These are phyloP conservation scores for Clarireedia hainanense DNA, from an alignment of 2,329 filamentous ascomycete genomes.

Conservation along the genomic window DNA sequence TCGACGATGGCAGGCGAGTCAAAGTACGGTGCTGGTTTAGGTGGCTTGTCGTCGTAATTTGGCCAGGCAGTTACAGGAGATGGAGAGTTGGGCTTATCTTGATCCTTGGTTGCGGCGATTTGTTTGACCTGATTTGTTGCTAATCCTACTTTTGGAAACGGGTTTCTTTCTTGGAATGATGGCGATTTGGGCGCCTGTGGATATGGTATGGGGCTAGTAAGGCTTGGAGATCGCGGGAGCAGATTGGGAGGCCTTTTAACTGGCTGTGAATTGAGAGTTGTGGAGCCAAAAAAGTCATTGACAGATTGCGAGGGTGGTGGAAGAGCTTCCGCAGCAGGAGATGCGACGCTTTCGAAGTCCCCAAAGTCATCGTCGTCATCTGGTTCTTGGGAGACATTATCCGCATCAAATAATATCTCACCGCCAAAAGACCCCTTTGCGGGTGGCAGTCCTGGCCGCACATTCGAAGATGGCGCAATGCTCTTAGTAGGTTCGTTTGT, in stretches of 20 bases:
- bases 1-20: constrained; percentile 22
- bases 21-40: constrained; percentile 20
- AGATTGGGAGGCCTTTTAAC: constrained; percentile 29
- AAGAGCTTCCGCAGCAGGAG: constrained; percentile 14
- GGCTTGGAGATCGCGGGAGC: constrained; percentile 27
- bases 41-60: constrained; percentile 15
- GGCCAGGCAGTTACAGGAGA: constrained; percentile 29
- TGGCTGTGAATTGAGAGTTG: constrained; percentile 21
- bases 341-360: constrained; percentile 53
- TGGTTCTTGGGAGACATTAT: constrained; percentile 27
- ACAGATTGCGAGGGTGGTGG: constrained; percentile 15
- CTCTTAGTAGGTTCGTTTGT: neutral
- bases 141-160: constrained; percentile 42
- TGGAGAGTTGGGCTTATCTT: constrained; percentile 27
- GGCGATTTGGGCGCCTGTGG: constrained; percentile 43
- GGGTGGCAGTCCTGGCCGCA: neutral
- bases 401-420: constrained; percentile 32
- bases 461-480: constrained; percentile 1
- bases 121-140: constrained; percentile 33
- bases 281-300: constrained; percentile 29
- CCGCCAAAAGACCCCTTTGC: constrained; percentile 15
- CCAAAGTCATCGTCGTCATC: constrained; percentile 52
- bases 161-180: constrained; percentile 46
- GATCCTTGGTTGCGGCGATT: constrained; percentile 25
- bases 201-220: constrained; percentile 31